phyloP scores from a whole-genome alignment of 2,329 filamentous ascomycete species.

The Cytospora chrysosperma region DNA sequence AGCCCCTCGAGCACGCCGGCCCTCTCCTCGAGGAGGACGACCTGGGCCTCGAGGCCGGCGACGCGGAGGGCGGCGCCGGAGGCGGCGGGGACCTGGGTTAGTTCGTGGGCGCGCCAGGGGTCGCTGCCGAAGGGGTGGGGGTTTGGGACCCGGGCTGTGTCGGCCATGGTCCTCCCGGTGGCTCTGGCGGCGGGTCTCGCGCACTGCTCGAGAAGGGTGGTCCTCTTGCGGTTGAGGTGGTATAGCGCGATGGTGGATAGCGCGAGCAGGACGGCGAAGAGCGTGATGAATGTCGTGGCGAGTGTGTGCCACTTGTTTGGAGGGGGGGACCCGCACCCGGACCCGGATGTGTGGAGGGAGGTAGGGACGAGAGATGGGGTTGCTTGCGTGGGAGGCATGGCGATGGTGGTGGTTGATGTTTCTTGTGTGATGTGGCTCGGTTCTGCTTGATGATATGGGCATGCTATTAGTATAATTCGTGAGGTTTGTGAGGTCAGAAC shows the following conservation, averaged over 20 bases:
- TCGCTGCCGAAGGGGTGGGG: slow-evolving; percentile 1
- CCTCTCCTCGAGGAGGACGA: not conserved
- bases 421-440: not conserved
- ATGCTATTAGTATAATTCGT: not conserved
- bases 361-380: not conserved
- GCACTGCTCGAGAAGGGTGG: not conserved
- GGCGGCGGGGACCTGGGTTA: not conserved
- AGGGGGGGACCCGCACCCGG: not conserved
- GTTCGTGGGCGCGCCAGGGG: slow-evolving; percentile 3
- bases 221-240: not conserved
- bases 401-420: not conserved
- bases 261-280: not conserved
- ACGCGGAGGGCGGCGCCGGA: not conserved
- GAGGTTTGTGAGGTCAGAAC: not conserved
- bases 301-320: not conserved
- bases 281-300: not conserved
- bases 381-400: not conserved
- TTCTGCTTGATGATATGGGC: no score
- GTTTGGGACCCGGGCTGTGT: not conserved
- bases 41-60: slow-evolving; percentile 2
- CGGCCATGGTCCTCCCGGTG: not conserved
- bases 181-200: not conserved
- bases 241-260: not conserved
- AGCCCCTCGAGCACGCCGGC: not conserved
- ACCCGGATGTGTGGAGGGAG: not conserved